Evolutionary conservation across 2,329 filamentous ascomycete species (phyloP).

Genomic region (Annulohypoxylon truncatum): DNA sequence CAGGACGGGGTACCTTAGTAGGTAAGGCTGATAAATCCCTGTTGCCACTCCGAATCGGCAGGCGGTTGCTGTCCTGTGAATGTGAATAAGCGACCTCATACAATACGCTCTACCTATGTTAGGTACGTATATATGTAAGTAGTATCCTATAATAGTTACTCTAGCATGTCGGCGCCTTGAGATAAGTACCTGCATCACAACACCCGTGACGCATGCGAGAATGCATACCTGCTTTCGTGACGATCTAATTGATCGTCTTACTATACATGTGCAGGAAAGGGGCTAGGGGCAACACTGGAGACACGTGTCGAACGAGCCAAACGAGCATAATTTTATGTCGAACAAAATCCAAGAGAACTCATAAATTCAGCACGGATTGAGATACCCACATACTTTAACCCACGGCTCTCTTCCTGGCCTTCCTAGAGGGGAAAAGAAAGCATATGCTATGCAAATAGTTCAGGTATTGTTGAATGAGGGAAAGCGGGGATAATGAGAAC

Average conservation of each 20-base stretch:
- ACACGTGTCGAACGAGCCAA: constrained; percentile 10
- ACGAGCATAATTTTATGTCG: background rate
- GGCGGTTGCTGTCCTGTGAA: background rate
- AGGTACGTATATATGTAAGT: background rate
- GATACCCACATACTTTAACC: background rate
- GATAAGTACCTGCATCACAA: constrained; percentile 16
- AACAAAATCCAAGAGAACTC: background rate
- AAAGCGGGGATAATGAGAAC: background rate
- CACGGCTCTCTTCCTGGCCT: background rate
- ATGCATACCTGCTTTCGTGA: background rate
- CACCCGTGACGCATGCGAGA: background rate
- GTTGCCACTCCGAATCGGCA: constrained; percentile 3
- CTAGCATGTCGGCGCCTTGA: background rate
- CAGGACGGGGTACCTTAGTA: background rate
- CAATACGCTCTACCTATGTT: background rate
- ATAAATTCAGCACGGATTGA: background rate
- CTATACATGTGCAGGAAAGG: constrained; percentile 15
- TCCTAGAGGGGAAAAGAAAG: background rate
- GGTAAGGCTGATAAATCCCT: constrained; percentile 23
- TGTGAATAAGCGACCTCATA: constrained; percentile 6
- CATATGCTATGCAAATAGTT: background rate
- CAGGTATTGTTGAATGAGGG: background rate
- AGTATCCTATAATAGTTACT: background rate
- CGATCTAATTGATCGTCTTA: constrained; percentile 22
- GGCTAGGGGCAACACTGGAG: background rate